Conservation (phyloP, 2,329 filamentous ascomycete genomes). For the Aureobasidium sp. region DNA sequence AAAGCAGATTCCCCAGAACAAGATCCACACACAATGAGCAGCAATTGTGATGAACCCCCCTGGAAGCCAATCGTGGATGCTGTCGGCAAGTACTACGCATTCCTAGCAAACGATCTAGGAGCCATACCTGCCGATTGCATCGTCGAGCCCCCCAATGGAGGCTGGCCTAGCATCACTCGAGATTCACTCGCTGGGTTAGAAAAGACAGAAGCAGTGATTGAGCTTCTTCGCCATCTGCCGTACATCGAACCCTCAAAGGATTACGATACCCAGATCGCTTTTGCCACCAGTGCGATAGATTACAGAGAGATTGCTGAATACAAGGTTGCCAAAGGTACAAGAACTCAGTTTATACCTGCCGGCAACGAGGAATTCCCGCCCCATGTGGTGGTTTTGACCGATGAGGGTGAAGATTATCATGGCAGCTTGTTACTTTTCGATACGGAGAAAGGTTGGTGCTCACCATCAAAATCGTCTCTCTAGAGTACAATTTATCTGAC, state of each 20-base stretch:
- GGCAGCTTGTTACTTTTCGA: slow-evolving; percentile 1
- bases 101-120: background rate
- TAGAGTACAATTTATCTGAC: background rate
- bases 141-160: background rate
- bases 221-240: too few species aligned
- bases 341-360: background rate
- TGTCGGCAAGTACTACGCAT: background rate
- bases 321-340: background rate
- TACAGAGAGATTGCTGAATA: background rate
- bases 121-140: background rate
- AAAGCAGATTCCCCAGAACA: too few species aligned
- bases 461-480: background rate
- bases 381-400: background rate
- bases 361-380: background rate
- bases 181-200: background rate
- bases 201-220: background rate
- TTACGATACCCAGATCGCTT: background rate
- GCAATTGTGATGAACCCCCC: too few species aligned
- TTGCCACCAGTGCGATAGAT: background rate
- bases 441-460: background rate
- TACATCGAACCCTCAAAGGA: too few species aligned
- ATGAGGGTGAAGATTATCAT: background rate
- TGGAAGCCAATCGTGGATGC: background rate
- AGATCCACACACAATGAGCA: too few species aligned
- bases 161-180: background rate